Conservation (phyloP, 2,329 filamentous ascomycete genomes). For the Nigrospora osmanthi region DNA sequence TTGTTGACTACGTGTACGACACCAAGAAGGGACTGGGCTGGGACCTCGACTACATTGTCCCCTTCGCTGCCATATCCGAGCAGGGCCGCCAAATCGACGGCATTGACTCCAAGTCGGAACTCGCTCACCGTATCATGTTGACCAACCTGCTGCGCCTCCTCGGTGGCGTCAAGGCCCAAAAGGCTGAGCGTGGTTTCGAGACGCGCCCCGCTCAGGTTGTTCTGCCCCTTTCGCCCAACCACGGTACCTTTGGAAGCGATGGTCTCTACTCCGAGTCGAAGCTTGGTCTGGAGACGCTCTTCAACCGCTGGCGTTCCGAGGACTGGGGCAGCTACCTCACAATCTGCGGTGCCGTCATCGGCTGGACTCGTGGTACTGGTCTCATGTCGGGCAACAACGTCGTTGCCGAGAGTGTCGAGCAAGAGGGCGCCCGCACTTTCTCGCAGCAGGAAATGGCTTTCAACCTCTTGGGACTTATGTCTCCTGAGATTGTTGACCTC, state of each 20-base stretch:
- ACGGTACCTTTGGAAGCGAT: slow-evolving; percentile 96
- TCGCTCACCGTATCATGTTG: slow-evolving; percentile 97
- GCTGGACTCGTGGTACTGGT: slow-evolving; percentile 97
- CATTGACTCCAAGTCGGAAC: slow-evolving; percentile 95
- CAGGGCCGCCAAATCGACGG: slow-evolving; percentile 95
- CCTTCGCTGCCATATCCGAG: slow-evolving; percentile 95
- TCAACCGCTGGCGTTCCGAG: slow-evolving; percentile 98
- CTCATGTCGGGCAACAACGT: slow-evolving; percentile 98
- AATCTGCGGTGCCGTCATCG: slow-evolving; percentile 96
- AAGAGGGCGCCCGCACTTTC: slow-evolving; percentile 94
- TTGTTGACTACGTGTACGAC: slow-evolving; percentile 95
- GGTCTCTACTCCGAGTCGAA: slow-evolving; percentile 98
- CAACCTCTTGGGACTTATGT: slow-evolving; percentile 94
- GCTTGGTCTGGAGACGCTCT: slow-evolving; percentile 90
- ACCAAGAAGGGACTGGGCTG: slow-evolving; percentile 93
- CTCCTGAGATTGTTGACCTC: slow-evolving; percentile 84
- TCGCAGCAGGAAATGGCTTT: slow-evolving; percentile 99
- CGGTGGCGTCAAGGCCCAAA: slow-evolving; percentile 84
- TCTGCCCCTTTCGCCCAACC: slow-evolving; percentile 91
- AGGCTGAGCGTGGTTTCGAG: slow-evolving; percentile 79
- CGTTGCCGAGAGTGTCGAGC: slow-evolving; percentile 93
- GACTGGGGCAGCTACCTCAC: slow-evolving; percentile 97
- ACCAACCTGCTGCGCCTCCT: slow-evolving; percentile 92
- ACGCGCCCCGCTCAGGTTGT: slow-evolving; percentile 96
- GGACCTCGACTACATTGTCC: slow-evolving; percentile 94